Base-by-base conservation (phyloP, 2,329 filamentous ascomycete species). In the Bipolaris zeicola region DNA sequence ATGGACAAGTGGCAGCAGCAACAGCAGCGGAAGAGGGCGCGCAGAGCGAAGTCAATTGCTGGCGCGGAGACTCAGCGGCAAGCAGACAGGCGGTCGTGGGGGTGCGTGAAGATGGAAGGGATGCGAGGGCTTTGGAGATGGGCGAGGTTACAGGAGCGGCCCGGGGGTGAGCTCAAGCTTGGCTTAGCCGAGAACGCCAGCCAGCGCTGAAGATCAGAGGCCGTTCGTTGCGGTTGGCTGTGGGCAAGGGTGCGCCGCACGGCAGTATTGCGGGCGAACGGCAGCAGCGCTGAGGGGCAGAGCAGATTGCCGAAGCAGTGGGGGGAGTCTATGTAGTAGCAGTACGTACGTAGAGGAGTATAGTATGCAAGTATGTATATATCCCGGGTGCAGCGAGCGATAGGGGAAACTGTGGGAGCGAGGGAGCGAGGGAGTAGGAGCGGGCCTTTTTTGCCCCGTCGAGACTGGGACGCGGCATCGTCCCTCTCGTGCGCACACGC, bases 81-180 rank as follows among this genome's bases (percentile, higher is more conserved):
- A 48, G 57, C 42, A 48, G 55, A 33, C 42, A 18, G n/a, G 36
- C 50, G 45, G 59, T 58, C 57, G 58, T 59, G 58, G 58, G 58
- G 57, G 46, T 26, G 33, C 49, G 51, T 60, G 58, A 50, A 34
- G 59, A 57, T 55, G 56, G 56, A 52, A 65, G 52, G 58, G 61
- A 55, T 53, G 62, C 57, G 63, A 60, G 65, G 58, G 63, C 64
- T 64, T 53, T 67, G 67, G 60, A 61, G 65, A 66, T 60, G 60
- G 59, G 45, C 54, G 66, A 71, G 70, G 69, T 73, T 73, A 67
- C 67, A 66, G 65, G 62, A 65, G 63, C 65, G 63, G 63, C 56
- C 66, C 61, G 61, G 64, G 60, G 63, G 60, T 52, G 58, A 49
- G 55, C 36, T 57, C 52, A 56, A 61, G 64, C 65, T 66, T 66